Percentiles rank a stretch among this genome's conserved stretches.
Evolutionary conservation across 352 stramenopile genomes (phyloP).

Genomic region (Globisporangium alternatum): DNA sequence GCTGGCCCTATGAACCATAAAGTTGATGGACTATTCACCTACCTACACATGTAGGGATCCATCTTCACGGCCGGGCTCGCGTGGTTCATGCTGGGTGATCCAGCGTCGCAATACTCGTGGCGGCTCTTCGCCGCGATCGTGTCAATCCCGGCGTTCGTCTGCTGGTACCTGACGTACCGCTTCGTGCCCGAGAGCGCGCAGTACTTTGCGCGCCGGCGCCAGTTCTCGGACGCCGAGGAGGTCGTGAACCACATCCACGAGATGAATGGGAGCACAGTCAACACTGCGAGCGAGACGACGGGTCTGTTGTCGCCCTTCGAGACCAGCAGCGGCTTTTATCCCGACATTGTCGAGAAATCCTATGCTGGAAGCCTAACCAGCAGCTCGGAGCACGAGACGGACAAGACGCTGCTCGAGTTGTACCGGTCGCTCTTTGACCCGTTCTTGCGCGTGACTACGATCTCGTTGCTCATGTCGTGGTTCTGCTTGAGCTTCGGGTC

Average conservation of each 20-base stretch:
- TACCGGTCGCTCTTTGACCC: slow-evolving; percentile 52
- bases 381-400: slow-evolving; percentile 13
- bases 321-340: neutral
- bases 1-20: too few relatives aligned
- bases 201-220: slow-evolving; percentile 50
- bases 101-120: slow-evolving; percentile 51
- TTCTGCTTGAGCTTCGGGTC: slow-evolving; percentile 82
- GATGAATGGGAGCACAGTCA: slow-evolving; percentile 26
- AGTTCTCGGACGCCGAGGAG: slow-evolving; percentile 49
- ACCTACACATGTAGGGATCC: too few relatives aligned
- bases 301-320: slow-evolving; percentile 32
- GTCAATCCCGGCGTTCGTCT: slow-evolving; percentile 64
- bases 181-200: slow-evolving; percentile 84
- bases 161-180: slow-evolving; percentile 59
- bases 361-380: neutral
- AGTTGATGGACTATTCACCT: too few relatives aligned
- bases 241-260: slow-evolving; percentile 59
- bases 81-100: slow-evolving; percentile 76
- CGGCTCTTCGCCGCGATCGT: slow-evolving; percentile 71
- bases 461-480: slow-evolving; percentile 62
- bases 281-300: slow-evolving; percentile 20
- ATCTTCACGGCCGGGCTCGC: slow-evolving; percentile 80
- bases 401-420: slow-evolving; percentile 23
- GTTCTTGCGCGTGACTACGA: slow-evolving; percentile 54
- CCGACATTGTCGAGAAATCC: slow-evolving; percentile 6